Conservation (phyloP, 1,284 basidiomycete species). For the Puccinia sorghi region DNA sequence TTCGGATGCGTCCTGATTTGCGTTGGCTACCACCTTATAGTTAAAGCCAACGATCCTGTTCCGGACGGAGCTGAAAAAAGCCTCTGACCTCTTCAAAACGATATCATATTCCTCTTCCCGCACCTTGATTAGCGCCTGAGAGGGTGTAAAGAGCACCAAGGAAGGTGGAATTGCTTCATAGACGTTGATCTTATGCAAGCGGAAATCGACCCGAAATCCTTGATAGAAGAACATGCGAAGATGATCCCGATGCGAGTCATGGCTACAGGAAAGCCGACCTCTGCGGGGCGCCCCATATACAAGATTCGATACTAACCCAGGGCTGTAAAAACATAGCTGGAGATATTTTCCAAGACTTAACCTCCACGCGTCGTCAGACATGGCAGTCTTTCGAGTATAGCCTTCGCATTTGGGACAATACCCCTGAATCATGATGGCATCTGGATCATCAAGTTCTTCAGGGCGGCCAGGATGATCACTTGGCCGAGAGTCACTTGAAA, state of each 20-base stretch:
- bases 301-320: constrained; percentile 65
- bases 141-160: constrained; percentile 75
- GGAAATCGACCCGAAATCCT: constrained; percentile 77
- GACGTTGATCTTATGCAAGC: constrained; percentile 76
- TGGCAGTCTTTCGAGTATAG: constrained; percentile 74
- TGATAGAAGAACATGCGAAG: constrained; percentile 81
- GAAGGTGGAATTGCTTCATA: constrained; percentile 90
- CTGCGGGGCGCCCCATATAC: constrained; percentile 10
- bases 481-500: constrained; percentile 90
- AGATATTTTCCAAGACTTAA: constrained; percentile 77
- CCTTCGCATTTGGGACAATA: constrained; percentile 44
- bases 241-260: constrained; percentile 92
- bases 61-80: constrained; percentile 65
- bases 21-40: constrained; percentile 47
- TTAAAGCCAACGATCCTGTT: constrained; percentile 63
- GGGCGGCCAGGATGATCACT: constrained; percentile 66
- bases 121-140: constrained; percentile 79
- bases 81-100: constrained; percentile 70
- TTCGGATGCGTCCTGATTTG: constrained; percentile 53
- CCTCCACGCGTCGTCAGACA: constrained; percentile 84
- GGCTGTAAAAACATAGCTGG: constrained; percentile 83
- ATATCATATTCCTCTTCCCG: constrained; percentile 86
- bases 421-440: constrained; percentile 44
- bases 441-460: constrained; percentile 21
- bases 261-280: constrained; percentile 66